Evolutionary conservation across 129 eudicot genomes (phyloP), one percentile per base, ranked within the genome.

Genomic region (Daucus carota): DNA sequence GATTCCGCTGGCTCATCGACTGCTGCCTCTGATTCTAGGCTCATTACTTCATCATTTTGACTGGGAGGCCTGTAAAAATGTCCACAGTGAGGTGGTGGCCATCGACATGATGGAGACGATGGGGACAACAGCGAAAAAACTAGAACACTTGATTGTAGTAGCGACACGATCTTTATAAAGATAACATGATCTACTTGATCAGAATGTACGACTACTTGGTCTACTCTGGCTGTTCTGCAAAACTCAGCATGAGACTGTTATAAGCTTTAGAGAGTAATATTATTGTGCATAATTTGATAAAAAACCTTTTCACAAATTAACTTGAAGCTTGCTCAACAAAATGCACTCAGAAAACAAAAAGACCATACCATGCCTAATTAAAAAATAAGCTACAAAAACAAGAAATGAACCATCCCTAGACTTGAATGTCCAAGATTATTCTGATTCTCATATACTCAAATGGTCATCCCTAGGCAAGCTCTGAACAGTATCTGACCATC

Each of bases 401-500:
- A 42, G 2, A 42, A 70, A 70, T 20, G 29, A 52, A 8, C 29
- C 62, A 20, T 50, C 14, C 14, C 29, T 22, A 22, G 62, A n/a
- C 14, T 52, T 54, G 15, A n/a, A 54, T 54, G 63, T n/a, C 63
- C 28, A n/a, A 54, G 14, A 24, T 12, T 1, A 36, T 1, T 42
- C 38, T 31, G 75, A 67, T 38, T 62, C 73, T 93, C 91, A 95
- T 66, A 95, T 95, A 87, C 99, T 95, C 84, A 87, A 81, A 77
- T 89, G 96, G 46, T 89, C 99, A 68, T 95, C 99, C 79, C 99
- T 88, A 0, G 97, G 94, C 76, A 95, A 79, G 76, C 97, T 91
- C 81, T 89, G 99, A 41, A 95, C 99, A 0, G 99, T 95, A 79
- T 95, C 99, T 0, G 99, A 95, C 99, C 99, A 95, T 71, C 94